These are phyloP conservation scores for Mycena albidolilacea DNA, from an alignment of 768 basidiomycete species.

Conservation along the genomic window DNA sequence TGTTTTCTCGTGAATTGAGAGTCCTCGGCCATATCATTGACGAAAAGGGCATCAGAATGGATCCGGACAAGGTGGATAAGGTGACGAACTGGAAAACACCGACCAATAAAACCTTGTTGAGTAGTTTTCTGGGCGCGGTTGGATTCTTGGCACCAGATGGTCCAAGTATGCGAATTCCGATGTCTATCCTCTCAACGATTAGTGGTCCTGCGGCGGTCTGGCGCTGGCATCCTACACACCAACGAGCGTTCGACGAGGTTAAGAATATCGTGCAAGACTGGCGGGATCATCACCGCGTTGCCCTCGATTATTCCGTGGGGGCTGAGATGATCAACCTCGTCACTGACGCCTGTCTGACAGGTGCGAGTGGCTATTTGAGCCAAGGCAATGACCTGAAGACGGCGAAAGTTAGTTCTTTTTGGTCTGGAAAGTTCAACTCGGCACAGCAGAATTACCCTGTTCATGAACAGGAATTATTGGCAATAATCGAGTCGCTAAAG, in stretches of 20 bases:
- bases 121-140: conserved; percentile 53
- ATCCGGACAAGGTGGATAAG: conserved; percentile 56
- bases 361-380: conserved; percentile 47
- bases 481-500: conserved; percentile 48
- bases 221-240: conserved; percentile 41
- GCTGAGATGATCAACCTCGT: conserved; percentile 47
- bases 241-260: conserved; percentile 43
- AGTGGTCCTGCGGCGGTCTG: conserved; percentile 43
- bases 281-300: conserved; percentile 39
- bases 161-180: conserved; percentile 46
- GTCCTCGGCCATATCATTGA: conserved; percentile 54
- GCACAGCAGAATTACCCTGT: conserved; percentile 55
- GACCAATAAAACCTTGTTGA: conserved; percentile 46
- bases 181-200: conserved; percentile 45
- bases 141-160: conserved; percentile 51
- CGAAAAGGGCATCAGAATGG: conserved; percentile 7
- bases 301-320: conserved; percentile 39
- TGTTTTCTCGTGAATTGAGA: conserved; percentile 45
- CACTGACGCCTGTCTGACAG: conserved; percentile 50
- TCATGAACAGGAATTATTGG: not conserved
- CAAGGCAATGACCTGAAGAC: conserved; percentile 48
- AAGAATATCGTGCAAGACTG: conserved; percentile 43
- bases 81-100: conserved; percentile 49
- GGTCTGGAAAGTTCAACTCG: conserved; percentile 51
- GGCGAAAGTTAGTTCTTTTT: conserved; percentile 52